Evolutionary conservation across 805 yeast species (phyloP).

Genomic region (Teunomyces pallodes): DNA sequence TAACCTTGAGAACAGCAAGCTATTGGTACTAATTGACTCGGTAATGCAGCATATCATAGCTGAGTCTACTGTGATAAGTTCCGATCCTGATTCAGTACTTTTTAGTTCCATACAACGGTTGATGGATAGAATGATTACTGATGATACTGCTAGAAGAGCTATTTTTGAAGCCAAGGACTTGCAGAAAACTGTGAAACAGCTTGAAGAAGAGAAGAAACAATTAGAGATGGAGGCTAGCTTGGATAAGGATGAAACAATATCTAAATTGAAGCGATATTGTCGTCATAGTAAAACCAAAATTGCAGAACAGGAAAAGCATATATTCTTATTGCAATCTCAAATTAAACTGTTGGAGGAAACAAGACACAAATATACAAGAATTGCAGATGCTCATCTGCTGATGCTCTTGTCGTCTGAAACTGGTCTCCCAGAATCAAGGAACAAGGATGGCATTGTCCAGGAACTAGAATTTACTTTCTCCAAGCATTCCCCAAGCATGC

Average conservation of each 20-base stretch:
- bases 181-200: constrained; percentile 16
- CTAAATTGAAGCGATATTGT: constrained; percentile 22
- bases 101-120: constrained; percentile 32
- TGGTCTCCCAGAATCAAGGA: too few relatives aligned
- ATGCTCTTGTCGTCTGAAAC: background rate
- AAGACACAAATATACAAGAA: constrained; percentile 7
- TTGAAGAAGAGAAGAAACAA: constrained; percentile 21
- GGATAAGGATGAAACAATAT: constrained; percentile 19
- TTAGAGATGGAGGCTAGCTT: constrained; percentile 20
- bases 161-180: constrained; percentile 29
- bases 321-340: constrained; percentile 22
- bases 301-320: constrained; percentile 24
- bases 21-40: constrained; percentile 28
- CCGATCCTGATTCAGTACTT: constrained; percentile 27
- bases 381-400: background rate
- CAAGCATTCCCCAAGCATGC: background rate
- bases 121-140: constrained; percentile 33
- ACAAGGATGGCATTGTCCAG: constrained; percentile 7
- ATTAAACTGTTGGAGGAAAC: constrained; percentile 20
- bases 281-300: constrained; percentile 18
- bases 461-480: constrained; percentile 12
- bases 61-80: constrained; percentile 20
- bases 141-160: constrained; percentile 35
- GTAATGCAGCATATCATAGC: constrained; percentile 30
- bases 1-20: constrained; percentile 20